These are phyloP conservation scores for Phytomonas serpens DNA, from an alignment of 208 protist genomes.

Conservation along the genomic window DNA sequence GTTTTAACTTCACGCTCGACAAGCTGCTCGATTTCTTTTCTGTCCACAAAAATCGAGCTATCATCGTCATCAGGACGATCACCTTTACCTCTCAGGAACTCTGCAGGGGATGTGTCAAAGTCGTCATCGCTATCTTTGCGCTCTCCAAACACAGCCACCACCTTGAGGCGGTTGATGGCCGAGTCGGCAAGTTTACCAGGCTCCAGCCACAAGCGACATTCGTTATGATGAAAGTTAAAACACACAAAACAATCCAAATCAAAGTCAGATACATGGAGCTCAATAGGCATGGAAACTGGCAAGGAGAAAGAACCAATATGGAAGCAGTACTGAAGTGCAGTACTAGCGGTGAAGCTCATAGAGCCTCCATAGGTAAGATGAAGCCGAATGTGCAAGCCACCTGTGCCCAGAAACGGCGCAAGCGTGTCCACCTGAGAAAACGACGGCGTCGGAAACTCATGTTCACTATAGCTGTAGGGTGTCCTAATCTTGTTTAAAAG, in stretches of 20 bases:
- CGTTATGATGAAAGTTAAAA: slow-evolving; percentile 48
- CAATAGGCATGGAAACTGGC: slow-evolving; percentile 55
- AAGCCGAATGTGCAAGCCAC: slow-evolving; percentile 57
- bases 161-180: slow-evolving; percentile 53
- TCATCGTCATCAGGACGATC: slow-evolving; percentile 15
- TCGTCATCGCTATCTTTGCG: slow-evolving; percentile 14
- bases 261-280: slow-evolving; percentile 44
- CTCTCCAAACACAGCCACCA: slow-evolving; percentile 49
- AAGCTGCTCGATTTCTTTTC: slow-evolving; percentile 58
- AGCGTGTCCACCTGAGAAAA: slow-evolving; percentile 22
- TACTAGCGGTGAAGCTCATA: slow-evolving; percentile 41
- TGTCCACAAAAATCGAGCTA: slow-evolving; percentile 47
- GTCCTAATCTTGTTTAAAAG: neutral
- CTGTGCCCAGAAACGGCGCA: slow-evolving; percentile 32
- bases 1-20: slow-evolving; percentile 57
- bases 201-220: slow-evolving; percentile 63
- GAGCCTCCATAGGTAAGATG: slow-evolving; percentile 81
- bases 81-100: neutral
- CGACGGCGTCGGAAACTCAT: slow-evolving; percentile 13
- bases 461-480: neutral
- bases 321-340: slow-evolving; percentile 46
- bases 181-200: slow-evolving; percentile 45
- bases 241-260: slow-evolving; percentile 76
- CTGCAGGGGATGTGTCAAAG: neutral
- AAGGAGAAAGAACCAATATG: slow-evolving; percentile 28